Conservation (phyloP, 768 basidiomycete genomes). For the Agrocybe pediades region DNA sequence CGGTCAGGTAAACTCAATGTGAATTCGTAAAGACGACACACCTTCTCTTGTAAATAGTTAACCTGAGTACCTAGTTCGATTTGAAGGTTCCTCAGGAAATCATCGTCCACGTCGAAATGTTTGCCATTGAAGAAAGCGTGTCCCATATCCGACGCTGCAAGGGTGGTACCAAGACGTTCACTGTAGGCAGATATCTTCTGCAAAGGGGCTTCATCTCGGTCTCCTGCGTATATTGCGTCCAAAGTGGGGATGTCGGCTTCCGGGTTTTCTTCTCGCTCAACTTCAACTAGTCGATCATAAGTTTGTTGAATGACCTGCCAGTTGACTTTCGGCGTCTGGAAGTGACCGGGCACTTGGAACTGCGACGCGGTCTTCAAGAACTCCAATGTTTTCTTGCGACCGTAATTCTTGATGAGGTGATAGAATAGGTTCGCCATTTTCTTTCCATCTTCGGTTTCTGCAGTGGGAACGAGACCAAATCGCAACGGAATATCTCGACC, state of each 20-base stretch:
- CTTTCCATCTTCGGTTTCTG: constrained; percentile 52
- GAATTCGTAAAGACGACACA: constrained; percentile 29
- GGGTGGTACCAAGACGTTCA: constrained; percentile 55
- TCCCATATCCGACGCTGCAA: constrained; percentile 44
- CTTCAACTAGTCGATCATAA: constrained; percentile 38
- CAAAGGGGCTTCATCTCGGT: constrained; percentile 34
- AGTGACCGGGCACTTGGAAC: constrained; percentile 29
- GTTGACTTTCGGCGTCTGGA: constrained; percentile 34
- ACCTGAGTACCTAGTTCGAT: constrained; percentile 58
- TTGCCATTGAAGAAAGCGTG: constrained; percentile 92
- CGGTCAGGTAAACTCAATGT: neutral
- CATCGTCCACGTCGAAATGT: constrained; percentile 67
- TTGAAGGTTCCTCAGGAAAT: constrained; percentile 67
- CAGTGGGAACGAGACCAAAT: constrained; percentile 83
- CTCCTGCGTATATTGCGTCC: constrained; percentile 20
- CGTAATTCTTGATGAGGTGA: constrained; percentile 63
- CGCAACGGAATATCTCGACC: constrained; percentile 73
- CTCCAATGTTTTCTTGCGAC: constrained; percentile 59
- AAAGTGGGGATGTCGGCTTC: constrained; percentile 22
- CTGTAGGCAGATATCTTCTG: constrained; percentile 54
- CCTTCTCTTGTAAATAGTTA: constrained; percentile 74
- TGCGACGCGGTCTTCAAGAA: constrained; percentile 59
- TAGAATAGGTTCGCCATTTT: constrained; percentile 77
- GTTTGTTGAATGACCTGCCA: constrained; percentile 43
- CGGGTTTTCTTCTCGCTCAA: constrained; percentile 28